phyloP scores from a whole-genome alignment of 2,329 filamentous ascomycete species.

The Pseudogymnoascus sp. region DNA sequence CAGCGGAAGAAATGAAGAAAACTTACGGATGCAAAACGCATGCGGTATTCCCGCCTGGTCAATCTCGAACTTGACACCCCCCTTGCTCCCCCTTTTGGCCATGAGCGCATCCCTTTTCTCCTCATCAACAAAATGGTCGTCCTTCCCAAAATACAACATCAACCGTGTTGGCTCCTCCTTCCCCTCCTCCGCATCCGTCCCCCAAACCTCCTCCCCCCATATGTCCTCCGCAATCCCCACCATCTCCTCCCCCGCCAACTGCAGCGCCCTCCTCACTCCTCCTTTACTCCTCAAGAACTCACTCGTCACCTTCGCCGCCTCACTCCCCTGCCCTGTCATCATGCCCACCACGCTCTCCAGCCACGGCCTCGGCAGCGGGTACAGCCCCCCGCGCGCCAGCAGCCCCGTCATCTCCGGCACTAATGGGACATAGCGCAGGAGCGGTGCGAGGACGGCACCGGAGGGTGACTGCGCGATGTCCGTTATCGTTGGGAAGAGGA shows the following conservation, averaged over 20 bases:
- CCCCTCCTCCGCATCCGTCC: constrained; percentile 23
- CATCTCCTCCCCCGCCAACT: constrained; percentile 54
- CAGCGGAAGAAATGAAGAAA: background rate
- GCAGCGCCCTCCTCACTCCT: constrained; percentile 51
- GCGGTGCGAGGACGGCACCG: constrained; percentile 34
- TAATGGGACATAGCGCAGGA: background rate
- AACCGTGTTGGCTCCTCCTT: background rate
- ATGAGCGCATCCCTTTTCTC: constrained; percentile 50
- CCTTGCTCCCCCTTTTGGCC: constrained; percentile 26
- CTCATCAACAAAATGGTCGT: constrained; percentile 55
- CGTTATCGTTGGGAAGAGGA: constrained; percentile 69
- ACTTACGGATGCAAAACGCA: constrained; percentile 51
- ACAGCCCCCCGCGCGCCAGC: constrained; percentile 30
- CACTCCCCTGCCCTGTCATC: constrained; percentile 40
- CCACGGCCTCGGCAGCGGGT: constrained; percentile 32
- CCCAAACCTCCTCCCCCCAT: constrained; percentile 55
- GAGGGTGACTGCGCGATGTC: constrained; percentile 57
- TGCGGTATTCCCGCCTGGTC: constrained; percentile 51
- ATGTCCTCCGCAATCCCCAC: constrained; percentile 47
- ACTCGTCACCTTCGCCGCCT: constrained; percentile 42
- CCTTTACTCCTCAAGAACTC: constrained; percentile 48
- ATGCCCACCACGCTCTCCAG: constrained; percentile 37
- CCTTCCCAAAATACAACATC: background rate
- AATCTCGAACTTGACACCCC: constrained; percentile 31
- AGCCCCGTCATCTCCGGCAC: constrained; percentile 15